A percentile compares a stretch with the other conserved stretches of the same genome.
Evolutionary conservation across 1,284 basidiomycete species (phyloP).

Genomic region (Salmacisia buchloeana): DNA sequence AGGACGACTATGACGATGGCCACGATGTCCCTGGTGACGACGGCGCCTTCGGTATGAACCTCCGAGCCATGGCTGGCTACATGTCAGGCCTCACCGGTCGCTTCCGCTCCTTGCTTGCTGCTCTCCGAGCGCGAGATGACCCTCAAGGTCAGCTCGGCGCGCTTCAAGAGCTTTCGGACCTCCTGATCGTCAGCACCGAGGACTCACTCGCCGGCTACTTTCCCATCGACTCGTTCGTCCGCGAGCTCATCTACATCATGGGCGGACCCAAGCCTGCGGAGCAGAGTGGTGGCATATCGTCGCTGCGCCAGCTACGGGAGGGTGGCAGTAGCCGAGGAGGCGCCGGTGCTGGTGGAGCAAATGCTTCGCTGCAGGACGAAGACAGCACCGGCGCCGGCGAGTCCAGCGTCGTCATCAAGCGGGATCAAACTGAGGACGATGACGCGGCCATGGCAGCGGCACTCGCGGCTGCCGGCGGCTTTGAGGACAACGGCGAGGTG

Average conservation of each 20-base stretch:
- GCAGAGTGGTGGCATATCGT: neutral
- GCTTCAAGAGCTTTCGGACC: conserved; percentile 86
- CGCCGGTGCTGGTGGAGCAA: neutral
- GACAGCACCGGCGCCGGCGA: conserved; percentile 12
- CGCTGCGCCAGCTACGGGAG: too few relatives aligned
- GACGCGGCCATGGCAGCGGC: conserved; percentile 28
- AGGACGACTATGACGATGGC: conserved; percentile 19
- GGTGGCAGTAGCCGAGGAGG: neutral
- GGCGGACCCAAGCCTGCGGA: conserved; percentile 60
- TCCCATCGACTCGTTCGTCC: conserved; percentile 83
- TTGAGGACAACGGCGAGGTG: conserved; percentile 39
- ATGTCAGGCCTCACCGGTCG: conserved; percentile 34
- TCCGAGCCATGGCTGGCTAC: conserved; percentile 43
- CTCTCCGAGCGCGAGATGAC: conserved; percentile 48
- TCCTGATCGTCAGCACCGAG: conserved; percentile 92
- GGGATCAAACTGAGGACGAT: conserved; percentile 30
- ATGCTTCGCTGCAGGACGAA: conserved; percentile 10
- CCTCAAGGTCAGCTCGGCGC: conserved; percentile 71
- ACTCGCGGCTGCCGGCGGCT: conserved; percentile 24
- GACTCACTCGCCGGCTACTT: conserved; percentile 93
- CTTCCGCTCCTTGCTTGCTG: conserved; percentile 35
- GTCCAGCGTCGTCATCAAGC: conserved; percentile 15
- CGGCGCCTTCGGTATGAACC: conserved; percentile 35
- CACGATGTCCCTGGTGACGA: conserved; percentile 20
- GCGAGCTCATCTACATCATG: conserved; percentile 85